Conservation (phyloP, 345 rosid genomes). For the Kandelia obovata region DNA sequence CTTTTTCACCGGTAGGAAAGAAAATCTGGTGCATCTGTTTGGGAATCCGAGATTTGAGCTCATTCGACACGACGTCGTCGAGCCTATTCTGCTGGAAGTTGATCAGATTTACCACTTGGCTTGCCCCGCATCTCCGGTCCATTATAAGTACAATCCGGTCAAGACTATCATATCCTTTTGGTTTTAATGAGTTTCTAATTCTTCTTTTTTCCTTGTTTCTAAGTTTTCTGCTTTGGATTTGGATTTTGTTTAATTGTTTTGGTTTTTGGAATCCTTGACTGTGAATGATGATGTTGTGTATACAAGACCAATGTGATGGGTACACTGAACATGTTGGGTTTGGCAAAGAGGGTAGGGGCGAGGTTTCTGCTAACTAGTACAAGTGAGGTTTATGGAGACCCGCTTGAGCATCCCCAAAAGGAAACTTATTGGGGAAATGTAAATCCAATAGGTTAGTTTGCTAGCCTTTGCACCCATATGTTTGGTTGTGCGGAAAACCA, state of each 20-base stretch:
- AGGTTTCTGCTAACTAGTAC: conserved; percentile 94
- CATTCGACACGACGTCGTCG: conserved; percentile 91
- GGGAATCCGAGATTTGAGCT: conserved; percentile 89
- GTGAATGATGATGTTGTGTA: not conserved
- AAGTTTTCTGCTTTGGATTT: not conserved
- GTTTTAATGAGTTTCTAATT: not conserved
- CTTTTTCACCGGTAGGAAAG: conserved; percentile 92
- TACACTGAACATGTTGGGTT: conserved; percentile 91
- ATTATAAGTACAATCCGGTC: conserved; percentile 87
- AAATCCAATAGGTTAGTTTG: conserved; percentile 79
- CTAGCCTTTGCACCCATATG: not conserved
- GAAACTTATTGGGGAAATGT: conserved; percentile 98
- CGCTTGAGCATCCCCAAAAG: conserved; percentile 97
- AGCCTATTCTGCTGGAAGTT: conserved; percentile 88
- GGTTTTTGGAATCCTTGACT: conserved; percentile 23
- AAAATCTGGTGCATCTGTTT: conserved; percentile 73
- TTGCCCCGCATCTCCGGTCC: conserved; percentile 98
- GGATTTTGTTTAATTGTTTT: conserved; percentile 28
- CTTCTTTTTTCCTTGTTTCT: not conserved
- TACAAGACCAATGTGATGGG: conserved; percentile 99
- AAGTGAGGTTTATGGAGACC: conserved; percentile 98
- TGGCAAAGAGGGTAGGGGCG: conserved; percentile 97
- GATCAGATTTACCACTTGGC: conserved; percentile 99
- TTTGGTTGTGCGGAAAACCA: not conserved
- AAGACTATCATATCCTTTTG: conserved; percentile 66